These are phyloP conservation scores for Chenopodium formosanum DNA, from an alignment of 148 eudicot genomes.

Conservation along the genomic window DNA sequence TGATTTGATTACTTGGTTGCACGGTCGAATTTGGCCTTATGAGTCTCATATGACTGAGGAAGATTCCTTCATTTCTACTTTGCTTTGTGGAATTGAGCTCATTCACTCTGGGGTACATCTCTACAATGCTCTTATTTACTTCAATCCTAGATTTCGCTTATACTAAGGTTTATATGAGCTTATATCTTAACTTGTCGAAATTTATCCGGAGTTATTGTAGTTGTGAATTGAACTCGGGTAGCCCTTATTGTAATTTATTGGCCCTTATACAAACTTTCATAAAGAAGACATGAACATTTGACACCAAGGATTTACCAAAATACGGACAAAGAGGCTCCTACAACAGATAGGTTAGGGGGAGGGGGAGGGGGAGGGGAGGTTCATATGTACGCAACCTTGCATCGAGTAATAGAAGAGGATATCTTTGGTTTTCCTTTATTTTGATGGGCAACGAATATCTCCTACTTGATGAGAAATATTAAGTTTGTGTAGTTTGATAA, in stretches of 20 bases:
- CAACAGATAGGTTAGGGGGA: neutral
- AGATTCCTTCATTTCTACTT: constrained; percentile 78
- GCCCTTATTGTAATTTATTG: neutral
- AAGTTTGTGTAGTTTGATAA: no score
- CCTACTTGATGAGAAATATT: no score
- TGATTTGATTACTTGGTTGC: constrained; percentile 88
- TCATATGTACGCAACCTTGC: neutral
- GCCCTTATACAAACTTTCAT: neutral
- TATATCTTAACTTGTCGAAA: no score
- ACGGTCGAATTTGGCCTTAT: constrained; percentile 86
- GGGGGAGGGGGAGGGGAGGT: neutral
- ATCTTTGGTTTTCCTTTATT: no score
- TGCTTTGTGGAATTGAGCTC: constrained; percentile 92
- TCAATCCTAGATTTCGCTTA: neutral
- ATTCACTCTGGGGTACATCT: constrained; percentile 71
- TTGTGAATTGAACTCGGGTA: neutral
- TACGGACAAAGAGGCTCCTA: neutral
- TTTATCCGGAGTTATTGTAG: neutral
- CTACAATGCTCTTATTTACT: neutral
- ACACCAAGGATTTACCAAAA: neutral
- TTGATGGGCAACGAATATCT: no score
- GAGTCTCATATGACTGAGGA: constrained; percentile 75
- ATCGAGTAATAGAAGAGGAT: neutral
- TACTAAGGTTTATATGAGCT: neutral
- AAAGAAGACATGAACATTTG: neutral